Conservation (phyloP, 1,284 basidiomycete species). For the Microbotryum scabiosae region DNA sequence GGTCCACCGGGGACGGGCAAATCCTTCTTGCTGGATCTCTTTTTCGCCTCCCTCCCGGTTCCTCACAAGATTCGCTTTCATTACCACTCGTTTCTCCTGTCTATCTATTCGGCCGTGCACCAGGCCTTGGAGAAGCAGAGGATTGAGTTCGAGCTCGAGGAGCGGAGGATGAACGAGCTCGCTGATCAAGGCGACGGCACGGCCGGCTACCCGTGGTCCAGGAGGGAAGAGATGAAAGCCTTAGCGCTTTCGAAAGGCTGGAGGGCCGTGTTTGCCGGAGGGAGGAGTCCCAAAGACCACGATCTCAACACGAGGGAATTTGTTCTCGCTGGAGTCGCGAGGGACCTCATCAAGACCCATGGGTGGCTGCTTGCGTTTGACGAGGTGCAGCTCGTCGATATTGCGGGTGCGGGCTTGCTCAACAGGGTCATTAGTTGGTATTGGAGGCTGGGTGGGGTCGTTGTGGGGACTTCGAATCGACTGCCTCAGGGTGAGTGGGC, state of each 20-base stretch:
- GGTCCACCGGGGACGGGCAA: slow-evolving; percentile 51
- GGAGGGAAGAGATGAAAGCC: slow-evolving; percentile 34
- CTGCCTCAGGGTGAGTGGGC: slow-evolving; percentile 21
- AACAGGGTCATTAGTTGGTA: slow-evolving; percentile 65
- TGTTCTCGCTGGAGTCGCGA: slow-evolving; percentile 40
- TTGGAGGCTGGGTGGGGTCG: slow-evolving; percentile 64
- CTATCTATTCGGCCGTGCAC: slow-evolving; percentile 55
- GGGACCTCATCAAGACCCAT: slow-evolving; percentile 47
- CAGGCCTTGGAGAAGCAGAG: slow-evolving; percentile 31
- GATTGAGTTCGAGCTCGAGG: slow-evolving; percentile 42
- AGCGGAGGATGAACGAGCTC: slow-evolving; percentile 33
- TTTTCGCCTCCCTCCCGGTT: slow-evolving; percentile 54
- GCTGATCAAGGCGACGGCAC: slow-evolving; percentile 9
- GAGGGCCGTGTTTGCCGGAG: slow-evolving; percentile 43
- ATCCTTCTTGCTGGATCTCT: slow-evolving; percentile 58
- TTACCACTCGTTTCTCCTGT: slow-evolving; percentile 60
- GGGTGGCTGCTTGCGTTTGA: slow-evolving; percentile 59
- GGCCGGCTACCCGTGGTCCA: slow-evolving; percentile 34
- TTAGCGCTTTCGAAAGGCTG: slow-evolving; percentile 33
- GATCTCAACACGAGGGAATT: slow-evolving; percentile 44
- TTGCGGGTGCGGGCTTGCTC: slow-evolving; percentile 47
- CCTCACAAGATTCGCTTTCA: slow-evolving; percentile 56
- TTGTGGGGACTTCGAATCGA: slow-evolving; percentile 48
- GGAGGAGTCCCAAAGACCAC: slow-evolving; percentile 42
- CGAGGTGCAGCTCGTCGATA: slow-evolving; percentile 63